Evolutionary conservation across 495 filamentous ascomycete species (phyloP), one percentile per base, ranked within the genome.

Genomic region (Aspergillus sparsus): DNA sequence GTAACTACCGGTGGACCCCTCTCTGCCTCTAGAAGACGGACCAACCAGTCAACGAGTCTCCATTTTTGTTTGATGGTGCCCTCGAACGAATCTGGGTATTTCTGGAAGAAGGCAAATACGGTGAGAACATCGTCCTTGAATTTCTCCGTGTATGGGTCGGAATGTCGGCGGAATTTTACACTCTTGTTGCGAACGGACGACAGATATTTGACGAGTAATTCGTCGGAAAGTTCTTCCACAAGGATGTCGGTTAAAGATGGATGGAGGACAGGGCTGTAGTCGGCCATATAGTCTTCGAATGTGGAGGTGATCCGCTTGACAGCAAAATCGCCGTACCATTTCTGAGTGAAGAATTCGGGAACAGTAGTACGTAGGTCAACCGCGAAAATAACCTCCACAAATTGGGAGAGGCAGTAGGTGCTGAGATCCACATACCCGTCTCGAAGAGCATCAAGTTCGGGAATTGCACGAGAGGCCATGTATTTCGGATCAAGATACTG

Each of bases 371-470:
- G 80, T 76, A 99, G 91, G 80, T 99, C 94, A 64, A 93, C 84
- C 18, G 78, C 74, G 77, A 99, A 96, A 64, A 99, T 87, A 16
- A 96, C 79, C 49, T 82, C 76, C 35, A 89, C 90, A 63, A 98
- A 97, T 63, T 87, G 88, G 58, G 83, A 82, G 46, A 98, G 87
- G 74, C 91, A 96, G 77, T 92, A 90, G 5, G 91, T 95, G 68
- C 89, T 89, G 13, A 97, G 80, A 71, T 98, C 95, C 35, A 98
- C 89, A 72, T 97, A 98, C 49, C 92, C 92, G 72, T 96, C 89
- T 42, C 88, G 87, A 10, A 97, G 79, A 21, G 80, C 74, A 6
- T 89, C 85, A 21, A 93, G 76, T 65, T 96, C 90, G 39, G 78
- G 74, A n/a, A 83, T 80, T 34, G 87, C 86, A 35, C 83, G 82